Conservation (phyloP, 106 monocot species). For the Phalaenopsis aphrodite region DNA sequence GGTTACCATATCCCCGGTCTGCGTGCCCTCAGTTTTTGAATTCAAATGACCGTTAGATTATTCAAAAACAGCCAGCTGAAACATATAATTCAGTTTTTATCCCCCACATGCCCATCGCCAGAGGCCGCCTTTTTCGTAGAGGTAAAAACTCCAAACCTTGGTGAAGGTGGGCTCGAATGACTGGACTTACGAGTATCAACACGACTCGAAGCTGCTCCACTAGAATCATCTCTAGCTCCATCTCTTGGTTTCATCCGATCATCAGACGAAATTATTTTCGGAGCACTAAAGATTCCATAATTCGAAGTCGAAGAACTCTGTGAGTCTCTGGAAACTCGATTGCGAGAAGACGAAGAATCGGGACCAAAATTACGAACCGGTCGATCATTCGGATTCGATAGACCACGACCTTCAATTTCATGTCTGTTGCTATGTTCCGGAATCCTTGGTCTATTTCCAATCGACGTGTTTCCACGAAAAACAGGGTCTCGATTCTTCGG, state of each 20-base stretch:
- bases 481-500: not conserved
- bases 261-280: constrained; percentile 11
- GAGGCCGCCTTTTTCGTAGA: not conserved
- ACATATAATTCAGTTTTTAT: not conserved
- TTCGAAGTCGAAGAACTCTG: constrained; percentile 2
- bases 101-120: not conserved
- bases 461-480: not conserved
- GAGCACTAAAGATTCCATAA: constrained; percentile 21
- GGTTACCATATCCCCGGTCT: not conserved
- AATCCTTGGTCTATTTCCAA: constrained; percentile 12
- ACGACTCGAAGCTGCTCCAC: too few relatives aligned
- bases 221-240: too few relatives aligned
- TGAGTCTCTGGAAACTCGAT: constrained; percentile 5
- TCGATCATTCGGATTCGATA: constrained; percentile 13
- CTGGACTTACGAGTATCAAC: not conserved
- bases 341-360: constrained; percentile 4
- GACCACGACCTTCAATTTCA: constrained; percentile 4
- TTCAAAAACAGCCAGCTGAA: too few relatives aligned
- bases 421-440: constrained; percentile 8
- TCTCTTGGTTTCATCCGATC: constrained; percentile 6
- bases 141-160: constrained; percentile 1
- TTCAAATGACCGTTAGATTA: too few relatives aligned
- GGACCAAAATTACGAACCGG: constrained; percentile 3
- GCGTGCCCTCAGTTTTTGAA: not conserved
- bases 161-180: constrained; percentile 3